Evolutionary conservation across 2,329 filamentous ascomycete species (phyloP).

Genomic region (Fusarium paranaense): DNA sequence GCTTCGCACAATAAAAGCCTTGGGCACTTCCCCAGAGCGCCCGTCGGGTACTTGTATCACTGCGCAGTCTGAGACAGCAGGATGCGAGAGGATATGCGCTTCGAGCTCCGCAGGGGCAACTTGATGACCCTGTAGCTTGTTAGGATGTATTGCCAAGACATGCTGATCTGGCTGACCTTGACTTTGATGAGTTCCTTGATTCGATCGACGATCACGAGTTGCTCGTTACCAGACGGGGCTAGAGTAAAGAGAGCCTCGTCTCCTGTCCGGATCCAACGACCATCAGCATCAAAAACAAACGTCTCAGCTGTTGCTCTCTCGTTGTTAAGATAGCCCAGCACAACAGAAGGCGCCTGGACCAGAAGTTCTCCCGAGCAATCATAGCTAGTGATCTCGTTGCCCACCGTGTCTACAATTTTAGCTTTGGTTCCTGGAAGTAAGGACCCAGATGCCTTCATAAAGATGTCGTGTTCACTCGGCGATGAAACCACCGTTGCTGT

Average conservation of each 20-base stretch:
- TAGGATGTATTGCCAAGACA: not conserved
- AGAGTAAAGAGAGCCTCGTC: conserved; percentile 81
- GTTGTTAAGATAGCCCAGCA: conserved; percentile 88
- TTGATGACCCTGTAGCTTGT: conserved; percentile 58
- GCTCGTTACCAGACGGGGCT: conserved; percentile 75
- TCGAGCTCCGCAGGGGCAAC: not conserved
- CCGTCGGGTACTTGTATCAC: conserved; percentile 77
- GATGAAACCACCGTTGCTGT: not conserved
- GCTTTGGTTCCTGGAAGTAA: conserved; percentile 72
- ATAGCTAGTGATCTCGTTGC: conserved; percentile 73
- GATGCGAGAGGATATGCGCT: conserved; percentile 59
- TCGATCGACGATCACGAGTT: conserved; percentile 87
- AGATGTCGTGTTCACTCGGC: not conserved
- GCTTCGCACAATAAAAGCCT: conserved; percentile 67
- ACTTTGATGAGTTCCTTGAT: conserved; percentile 79
- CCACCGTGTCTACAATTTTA: conserved; percentile 74
- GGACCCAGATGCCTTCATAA: conserved; percentile 63
- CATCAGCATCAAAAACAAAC: conserved; percentile 73
- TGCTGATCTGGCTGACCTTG: conserved; percentile 62
- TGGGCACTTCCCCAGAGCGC: conserved; percentile 69
- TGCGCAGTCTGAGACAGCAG: conserved; percentile 76
- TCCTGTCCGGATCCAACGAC: conserved; percentile 83
- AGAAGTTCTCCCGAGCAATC: conserved; percentile 83
- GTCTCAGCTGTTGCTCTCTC: conserved; percentile 84
- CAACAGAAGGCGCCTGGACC: conserved; percentile 79